These are phyloP conservation scores for Coleophoma cylindrospora DNA, from an alignment of 2,329 filamentous ascomycete species.

Conservation along the genomic window DNA sequence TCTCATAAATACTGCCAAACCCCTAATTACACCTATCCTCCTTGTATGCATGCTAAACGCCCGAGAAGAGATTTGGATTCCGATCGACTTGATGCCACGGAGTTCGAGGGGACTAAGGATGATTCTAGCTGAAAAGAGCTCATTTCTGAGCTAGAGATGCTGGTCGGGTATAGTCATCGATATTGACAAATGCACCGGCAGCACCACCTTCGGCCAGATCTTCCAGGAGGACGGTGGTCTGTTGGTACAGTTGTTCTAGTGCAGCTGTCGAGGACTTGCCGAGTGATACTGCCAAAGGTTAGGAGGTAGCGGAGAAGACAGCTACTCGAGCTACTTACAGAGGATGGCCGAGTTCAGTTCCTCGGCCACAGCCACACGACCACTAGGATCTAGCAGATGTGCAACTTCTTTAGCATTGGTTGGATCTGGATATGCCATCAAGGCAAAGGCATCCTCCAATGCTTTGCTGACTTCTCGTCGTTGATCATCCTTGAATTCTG, in stretches of 20 bases:
- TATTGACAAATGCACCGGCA: slow-evolving; percentile 76
- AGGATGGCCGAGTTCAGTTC: slow-evolving; percentile 92
- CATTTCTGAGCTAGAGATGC: background rate
- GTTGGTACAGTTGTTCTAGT: slow-evolving; percentile 78
- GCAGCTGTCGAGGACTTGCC: slow-evolving; percentile 86
- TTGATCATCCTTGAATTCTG: slow-evolving; percentile 70
- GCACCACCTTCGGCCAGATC: slow-evolving; percentile 76
- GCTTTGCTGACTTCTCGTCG: slow-evolving; percentile 66
- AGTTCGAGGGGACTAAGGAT: background rate
- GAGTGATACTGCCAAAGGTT: slow-evolving; percentile 62
- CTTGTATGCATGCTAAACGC: slow-evolving; percentile 15
- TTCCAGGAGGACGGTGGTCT: slow-evolving; percentile 81
- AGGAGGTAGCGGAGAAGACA: slow-evolving; percentile 14
- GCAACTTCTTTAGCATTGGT: slow-evolving; percentile 68
- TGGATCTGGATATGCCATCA: slow-evolving; percentile 83
- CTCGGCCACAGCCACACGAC: slow-evolving; percentile 77
- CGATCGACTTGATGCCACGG: background rate
- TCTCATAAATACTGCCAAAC: background rate
- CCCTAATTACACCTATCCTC: slow-evolving; percentile 13
- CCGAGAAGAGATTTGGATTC: slow-evolving; percentile 4
- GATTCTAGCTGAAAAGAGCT: background rate
- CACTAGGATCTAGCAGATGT: slow-evolving; percentile 70
- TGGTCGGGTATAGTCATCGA: slow-evolving; percentile 41
- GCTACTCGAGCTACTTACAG: slow-evolving; percentile 32
- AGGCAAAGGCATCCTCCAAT: slow-evolving; percentile 78